Base-by-base conservation (phyloP, 495 filamentous ascomycete species). In the Xylaria scruposa region DNA sequence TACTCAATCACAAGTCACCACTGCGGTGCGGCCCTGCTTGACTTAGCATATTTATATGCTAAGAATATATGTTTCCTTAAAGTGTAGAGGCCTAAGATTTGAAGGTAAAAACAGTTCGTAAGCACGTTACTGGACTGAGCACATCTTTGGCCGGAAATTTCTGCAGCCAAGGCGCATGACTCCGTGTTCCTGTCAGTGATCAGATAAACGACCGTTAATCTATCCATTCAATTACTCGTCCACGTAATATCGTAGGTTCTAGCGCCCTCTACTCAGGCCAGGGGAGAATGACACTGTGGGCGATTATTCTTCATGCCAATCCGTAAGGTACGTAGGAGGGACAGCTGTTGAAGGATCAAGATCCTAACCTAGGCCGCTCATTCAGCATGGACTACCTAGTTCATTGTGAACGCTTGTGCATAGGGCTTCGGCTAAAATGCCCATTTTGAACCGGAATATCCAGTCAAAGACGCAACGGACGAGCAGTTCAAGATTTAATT, bases 281-380 rank as follows among this genome's bases (percentile, higher is more conserved):
- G 17, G 19, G 15, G 9, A 49, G 7, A 62, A 47, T 70, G 42
- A 70, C 62, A 70, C 44, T 58, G 31, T 46, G 59, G 66, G 38
- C 46, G 38, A 59, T 68, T 29, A 58, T 26, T 56, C 15, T 6
- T 38, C 10, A 46, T 56, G 33, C 53, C 29, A 15, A 53, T 19
- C 21, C 2, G 21, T 8, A 9, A 63, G 17, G 10, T 63, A 44
- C 21, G 0, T 46, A 36, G 26, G 46, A 24, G 21, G 60, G 53
- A 26, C 36, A 40, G 10, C n/a, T 12, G 13, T 42, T 31, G 15
- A 36, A 21, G 24, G 61, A 44, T 33, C 61, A 47, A 38, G 15
- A 47, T 65, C 62, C 62, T 4, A 21, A 42, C 62, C 62, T 4
- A 21, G 62, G n/a, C 29, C 24, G 42, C 26, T 31, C 62, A 65